phyloP scores from a whole-genome alignment of 306 rosid genomes.

The Alnus rubra region DNA sequence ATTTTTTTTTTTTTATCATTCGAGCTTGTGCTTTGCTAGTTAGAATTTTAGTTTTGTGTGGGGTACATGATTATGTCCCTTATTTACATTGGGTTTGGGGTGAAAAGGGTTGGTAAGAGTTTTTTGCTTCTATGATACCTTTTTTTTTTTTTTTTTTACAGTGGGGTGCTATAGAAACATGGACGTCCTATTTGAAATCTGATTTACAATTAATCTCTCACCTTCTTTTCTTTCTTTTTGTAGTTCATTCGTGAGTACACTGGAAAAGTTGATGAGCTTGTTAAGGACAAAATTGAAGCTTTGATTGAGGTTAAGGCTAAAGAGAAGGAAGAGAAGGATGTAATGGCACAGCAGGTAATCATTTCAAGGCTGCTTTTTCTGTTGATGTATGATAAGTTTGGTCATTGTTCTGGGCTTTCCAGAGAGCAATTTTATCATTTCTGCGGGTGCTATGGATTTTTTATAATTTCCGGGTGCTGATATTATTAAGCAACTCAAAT shows the following conservation, averaged over 20 bases:
- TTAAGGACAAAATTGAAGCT: constrained; percentile 86
- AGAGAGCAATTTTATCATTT: background rate
- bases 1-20: background rate
- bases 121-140: background rate
- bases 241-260: constrained; percentile 97
- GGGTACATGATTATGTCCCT: background rate
- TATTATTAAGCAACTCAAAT: background rate
- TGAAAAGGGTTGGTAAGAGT: background rate
- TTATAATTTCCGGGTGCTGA: background rate
- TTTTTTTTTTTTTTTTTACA: background rate
- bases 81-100: background rate
- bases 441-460: constrained; percentile 1
- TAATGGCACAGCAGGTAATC: constrained; percentile 85
- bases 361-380: constrained; percentile 19
- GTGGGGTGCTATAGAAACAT: background rate
- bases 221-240: constrained; percentile 23
- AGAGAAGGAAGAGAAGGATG: constrained; percentile 89
- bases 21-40: background rate
- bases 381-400: background rate
- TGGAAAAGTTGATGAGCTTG: constrained; percentile 91
- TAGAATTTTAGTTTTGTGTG: background rate
- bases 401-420: constrained; percentile 6
- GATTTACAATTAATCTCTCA: background rate
- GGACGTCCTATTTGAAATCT: background rate
- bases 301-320: constrained; percentile 68